Base-by-base conservation (phyloP, 2,329 filamentous ascomycete genomes). In the Aspergillus sp. region DNA sequence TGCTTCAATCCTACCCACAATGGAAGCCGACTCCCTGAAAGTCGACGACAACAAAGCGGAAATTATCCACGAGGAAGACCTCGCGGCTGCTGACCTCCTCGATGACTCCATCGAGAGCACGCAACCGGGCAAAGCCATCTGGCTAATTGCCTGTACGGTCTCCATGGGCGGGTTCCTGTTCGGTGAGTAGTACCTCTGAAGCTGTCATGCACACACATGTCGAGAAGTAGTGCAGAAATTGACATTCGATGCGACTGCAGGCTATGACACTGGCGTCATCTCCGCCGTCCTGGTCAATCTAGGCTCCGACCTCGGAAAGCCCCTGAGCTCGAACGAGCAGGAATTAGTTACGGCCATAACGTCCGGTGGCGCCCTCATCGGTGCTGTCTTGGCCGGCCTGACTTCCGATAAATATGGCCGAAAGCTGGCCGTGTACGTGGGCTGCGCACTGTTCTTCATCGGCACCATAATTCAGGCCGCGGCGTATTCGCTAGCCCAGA, bases 261-360 rank as follows among this genome's bases (percentile, higher is more conserved):
- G 80, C 16, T 83, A 83, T 65, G 81, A 80, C 62, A 82, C 75
- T 51, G 80, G 73, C 47, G 75, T 77, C 69, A 82, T 78, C 56
- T 81, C 73, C 20, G 80, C 75, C 0, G 79, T 81, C 11, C 71
- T 81, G 0, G 75, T 81, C 16, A 46, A 67, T 36, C 57, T 70
- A 18, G 59, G 59, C 24, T 54, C 62, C 14, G 73, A 77, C 55
- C 76, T 84, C 7, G 75, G 76, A 26, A 71, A 76, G 31, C 71
- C 66, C 2, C 68, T 81, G 4, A 72, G 63, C 29, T 74, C 77
- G 4, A 75, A 72, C 3, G 80, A 84, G 59, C 78, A 81, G 62
- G 81, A 84, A 63, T 71, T 84, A 26, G 77, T 84, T 32, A 84
- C 82, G 0, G 82, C 81, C 0, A 75, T 84, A 18, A 82, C 78